Conservation (phyloP, 208 protist species). For the Herpetomonas muscarum region DNA sequence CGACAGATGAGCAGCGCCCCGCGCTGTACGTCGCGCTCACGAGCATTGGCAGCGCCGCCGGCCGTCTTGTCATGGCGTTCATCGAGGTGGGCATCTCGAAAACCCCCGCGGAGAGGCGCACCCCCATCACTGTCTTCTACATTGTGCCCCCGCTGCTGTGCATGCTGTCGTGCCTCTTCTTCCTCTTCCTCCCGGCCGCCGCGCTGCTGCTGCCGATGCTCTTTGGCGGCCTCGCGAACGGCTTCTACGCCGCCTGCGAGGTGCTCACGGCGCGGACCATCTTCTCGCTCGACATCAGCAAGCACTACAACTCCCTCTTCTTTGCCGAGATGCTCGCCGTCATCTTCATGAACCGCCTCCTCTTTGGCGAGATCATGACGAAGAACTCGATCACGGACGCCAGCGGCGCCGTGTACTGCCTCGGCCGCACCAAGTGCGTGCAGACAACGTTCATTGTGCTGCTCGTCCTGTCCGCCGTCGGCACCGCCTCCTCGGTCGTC, state of each 20-base stretch:
- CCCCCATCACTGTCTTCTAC: constrained; percentile 35
- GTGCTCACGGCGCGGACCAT: constrained; percentile 40
- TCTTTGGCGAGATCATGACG: constrained; percentile 51
- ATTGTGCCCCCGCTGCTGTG: constrained; percentile 19
- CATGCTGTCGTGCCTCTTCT: constrained; percentile 23
- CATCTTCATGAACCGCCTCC: constrained; percentile 43
- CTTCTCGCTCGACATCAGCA: constrained; percentile 40
- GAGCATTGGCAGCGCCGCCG: constrained; percentile 35
- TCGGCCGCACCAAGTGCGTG: constrained; percentile 28
- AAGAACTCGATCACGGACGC: constrained; percentile 16
- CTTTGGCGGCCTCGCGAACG: constrained; percentile 28
- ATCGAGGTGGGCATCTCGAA: constrained; percentile 28
- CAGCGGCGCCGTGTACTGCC: constrained; percentile 12
- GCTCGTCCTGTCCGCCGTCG: constrained; percentile 15
- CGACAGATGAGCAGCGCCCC: constrained; percentile 12
- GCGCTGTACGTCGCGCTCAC: constrained; percentile 33
- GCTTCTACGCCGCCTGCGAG: constrained; percentile 33
- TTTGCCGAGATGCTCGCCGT: constrained; percentile 31
- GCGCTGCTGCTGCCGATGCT: constrained; percentile 37
- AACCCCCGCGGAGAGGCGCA: constrained; percentile 25
- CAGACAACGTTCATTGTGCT: constrained; percentile 30
- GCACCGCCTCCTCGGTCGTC: constrained; percentile 11
- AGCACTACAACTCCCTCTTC: constrained; percentile 58
- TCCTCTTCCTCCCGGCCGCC: constrained; percentile 21
- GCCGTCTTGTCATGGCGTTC: constrained; percentile 30